Evolutionary conservation across 768 basidiomycete genomes (phyloP), one percentile per base, ranked within the genome.

Genomic region (Pisolithus orientalis): DNA sequence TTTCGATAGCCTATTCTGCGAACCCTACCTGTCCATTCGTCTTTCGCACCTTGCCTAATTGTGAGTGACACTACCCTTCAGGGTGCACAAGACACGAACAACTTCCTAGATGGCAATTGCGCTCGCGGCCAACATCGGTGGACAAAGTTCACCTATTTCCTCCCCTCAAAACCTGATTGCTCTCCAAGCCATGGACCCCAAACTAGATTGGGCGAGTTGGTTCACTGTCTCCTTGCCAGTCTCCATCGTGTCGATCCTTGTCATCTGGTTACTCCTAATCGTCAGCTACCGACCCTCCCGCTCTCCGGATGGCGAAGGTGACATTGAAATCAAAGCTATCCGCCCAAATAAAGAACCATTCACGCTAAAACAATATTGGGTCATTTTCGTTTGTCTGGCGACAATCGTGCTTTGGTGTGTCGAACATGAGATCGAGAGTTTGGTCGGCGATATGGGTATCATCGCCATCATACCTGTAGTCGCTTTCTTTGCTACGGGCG

Each of bases 131-230:
- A 99, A 98, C 64, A 94, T 98, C 53, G 96, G 96, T 11, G 96
- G 96, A 0, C 94, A 97, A 69, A 90, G 87, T 47, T 97, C 94
- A 0, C 95, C 94, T 2, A 98, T 98, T 53, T 97, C 95, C 2
- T 97, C 94, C 0, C 95, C 95, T 1, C 95, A 99, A 69, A 99
- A 98, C 66, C 79, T 98, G 28, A 97, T 99, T 55, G 94, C 94
- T 4, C 72, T 97, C 6, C 70, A 78, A n/a, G 80, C 73, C 4
- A 97, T 99, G 95, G 80, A 91, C 39, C 84, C 86, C 0, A 78
- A 79, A 2, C 70, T 97, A 3, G 87, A 87, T 61, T 98, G 95
- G 95, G 82, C 76, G 1, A 77, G 80, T 39, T 99, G 96, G 96
- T 98, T 99, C 66, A 82, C 83, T 17, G 92, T 99, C 42, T 85